phyloP scores from a whole-genome alignment of 2,329 filamentous ascomycete genomes.

The Emergomyces pasteurianus region DNA sequence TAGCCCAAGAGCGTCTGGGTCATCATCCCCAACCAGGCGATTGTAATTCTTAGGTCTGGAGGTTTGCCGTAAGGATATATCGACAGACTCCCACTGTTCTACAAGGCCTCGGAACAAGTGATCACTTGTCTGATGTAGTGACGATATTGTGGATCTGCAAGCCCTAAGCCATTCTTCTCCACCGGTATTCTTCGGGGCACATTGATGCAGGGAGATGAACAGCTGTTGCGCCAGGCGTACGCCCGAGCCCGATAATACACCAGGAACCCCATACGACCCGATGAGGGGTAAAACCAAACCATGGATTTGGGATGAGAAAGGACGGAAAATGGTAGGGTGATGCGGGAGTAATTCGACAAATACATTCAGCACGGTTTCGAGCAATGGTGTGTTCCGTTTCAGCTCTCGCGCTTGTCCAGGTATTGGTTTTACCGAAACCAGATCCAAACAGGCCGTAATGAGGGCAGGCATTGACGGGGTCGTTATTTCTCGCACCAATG shows the following conservation, averaged over 20 bases:
- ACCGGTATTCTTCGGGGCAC: conserved; percentile 65
- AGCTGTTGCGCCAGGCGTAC: conserved; percentile 50
- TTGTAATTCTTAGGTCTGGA: conserved; percentile 26
- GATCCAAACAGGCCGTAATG: conserved; percentile 58
- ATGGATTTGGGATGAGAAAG: conserved; percentile 58
- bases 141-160: conserved; percentile 48
- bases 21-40: conserved; percentile 25
- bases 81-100: conserved; percentile 67
- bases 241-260: conserved; percentile 41
- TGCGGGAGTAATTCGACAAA: conserved; percentile 62
- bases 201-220: conserved; percentile 61
- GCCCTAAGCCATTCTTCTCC: conserved; percentile 67
- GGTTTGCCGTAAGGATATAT: conserved; percentile 27
- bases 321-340: conserved; percentile 73
- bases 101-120: conserved; percentile 65
- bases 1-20: conserved; percentile 39
- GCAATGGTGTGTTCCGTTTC: conserved; percentile 36
- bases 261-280: conserved; percentile 45
- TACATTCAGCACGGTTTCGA: conserved; percentile 59
- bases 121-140: conserved; percentile 60
- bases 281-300: conserved; percentile 48
- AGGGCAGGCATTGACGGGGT: conserved; percentile 70
- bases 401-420: conserved; percentile 25
- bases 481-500: conserved; percentile 73
- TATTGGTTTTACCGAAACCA: conserved; percentile 40